phyloP scores from a whole-genome alignment of 1,139 yeast species.

The Lodderomyces orthopsilosis region DNA sequence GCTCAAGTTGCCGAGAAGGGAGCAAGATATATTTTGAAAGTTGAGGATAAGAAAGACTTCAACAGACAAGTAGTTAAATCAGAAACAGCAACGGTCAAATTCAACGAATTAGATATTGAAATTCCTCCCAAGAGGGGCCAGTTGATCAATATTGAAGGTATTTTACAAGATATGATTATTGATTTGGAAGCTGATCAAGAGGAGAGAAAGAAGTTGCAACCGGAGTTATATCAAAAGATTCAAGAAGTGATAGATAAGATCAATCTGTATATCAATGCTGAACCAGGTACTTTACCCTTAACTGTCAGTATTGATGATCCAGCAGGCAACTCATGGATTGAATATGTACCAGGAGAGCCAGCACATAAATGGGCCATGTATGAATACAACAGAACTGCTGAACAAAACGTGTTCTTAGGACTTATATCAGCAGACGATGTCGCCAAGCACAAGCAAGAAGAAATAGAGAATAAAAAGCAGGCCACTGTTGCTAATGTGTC shows the following conservation, averaged over 20 bases:
- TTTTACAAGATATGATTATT: conserved; percentile 77
- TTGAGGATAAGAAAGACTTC: conserved; percentile 73
- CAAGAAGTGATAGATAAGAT: conserved; percentile 65
- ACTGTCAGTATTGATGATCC: conserved; percentile 89
- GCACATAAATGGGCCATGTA: conserved; percentile 87
- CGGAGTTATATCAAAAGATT: conserved; percentile 74
- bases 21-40: conserved; percentile 62
- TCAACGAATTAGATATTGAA: conserved; percentile 84
- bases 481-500: conserved; percentile 28
- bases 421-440: conserved; percentile 77
- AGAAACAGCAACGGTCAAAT: conserved; percentile 79
- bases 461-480: conserved; percentile 27
- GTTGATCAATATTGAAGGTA: conserved; percentile 87
- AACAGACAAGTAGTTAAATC: conserved; percentile 91
- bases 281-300: conserved; percentile 68
- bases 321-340: conserved; percentile 97
- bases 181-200: conserved; percentile 83
- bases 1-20: conserved; percentile 88
- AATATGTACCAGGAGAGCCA: conserved; percentile 83
- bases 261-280: conserved; percentile 57
- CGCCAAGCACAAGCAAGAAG: conserved; percentile 47
- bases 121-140: conserved; percentile 96
- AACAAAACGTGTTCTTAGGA: conserved; percentile 87
- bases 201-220: conserved; percentile 67
- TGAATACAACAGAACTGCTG: conserved; percentile 82